phyloP scores from a whole-genome alignment of 139 green algal genomes.

The Chlamydomonas schloesseri region DNA sequence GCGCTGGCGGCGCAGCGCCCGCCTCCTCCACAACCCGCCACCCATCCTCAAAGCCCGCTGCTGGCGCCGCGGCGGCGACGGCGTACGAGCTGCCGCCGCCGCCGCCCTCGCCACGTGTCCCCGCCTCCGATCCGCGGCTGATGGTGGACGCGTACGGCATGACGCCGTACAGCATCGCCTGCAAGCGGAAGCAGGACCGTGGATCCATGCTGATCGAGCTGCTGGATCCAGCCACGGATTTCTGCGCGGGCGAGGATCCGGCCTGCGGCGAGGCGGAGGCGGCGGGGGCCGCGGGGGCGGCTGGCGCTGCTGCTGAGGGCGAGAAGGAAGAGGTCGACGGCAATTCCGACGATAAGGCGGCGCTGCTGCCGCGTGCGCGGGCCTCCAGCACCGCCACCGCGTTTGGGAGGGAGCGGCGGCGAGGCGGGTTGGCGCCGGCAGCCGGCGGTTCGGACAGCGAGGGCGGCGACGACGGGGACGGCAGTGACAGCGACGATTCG shows the following conservation, averaged over 20 bases:
- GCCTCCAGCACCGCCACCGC: too few relatives aligned
- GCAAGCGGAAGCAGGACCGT: slow-evolving; percentile 5
- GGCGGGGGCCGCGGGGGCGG: background rate
- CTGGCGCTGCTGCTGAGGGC: too few relatives aligned
- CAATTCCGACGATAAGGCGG: background rate
- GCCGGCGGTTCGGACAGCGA: background rate
- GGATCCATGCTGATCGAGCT: slow-evolving; percentile 28
- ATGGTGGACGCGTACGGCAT: slow-evolving; percentile 41
- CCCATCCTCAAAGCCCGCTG: too few relatives aligned
- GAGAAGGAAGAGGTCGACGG: too few relatives aligned
- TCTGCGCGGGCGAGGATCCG: background rate
- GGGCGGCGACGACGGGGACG: background rate
- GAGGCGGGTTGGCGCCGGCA: too few relatives aligned
- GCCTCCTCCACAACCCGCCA: too few relatives aligned
- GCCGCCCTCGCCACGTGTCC: background rate
- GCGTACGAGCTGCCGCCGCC: background rate
- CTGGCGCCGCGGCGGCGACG: too few relatives aligned
- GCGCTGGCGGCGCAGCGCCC: too few relatives aligned
- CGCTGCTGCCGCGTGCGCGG: background rate
- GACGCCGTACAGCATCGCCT: slow-evolving; percentile 32
- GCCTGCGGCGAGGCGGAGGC: background rate
- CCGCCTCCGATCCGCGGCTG: background rate
- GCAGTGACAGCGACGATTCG: background rate
- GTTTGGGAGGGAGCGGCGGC: too few relatives aligned
- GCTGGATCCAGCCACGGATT: slow-evolving; percentile 25